A percentile compares a stretch with the other conserved stretches of the same genome.
Conservation (phyloP, 2,329 filamentous ascomycete genomes). For the Lachnellula willkommii region DNA sequence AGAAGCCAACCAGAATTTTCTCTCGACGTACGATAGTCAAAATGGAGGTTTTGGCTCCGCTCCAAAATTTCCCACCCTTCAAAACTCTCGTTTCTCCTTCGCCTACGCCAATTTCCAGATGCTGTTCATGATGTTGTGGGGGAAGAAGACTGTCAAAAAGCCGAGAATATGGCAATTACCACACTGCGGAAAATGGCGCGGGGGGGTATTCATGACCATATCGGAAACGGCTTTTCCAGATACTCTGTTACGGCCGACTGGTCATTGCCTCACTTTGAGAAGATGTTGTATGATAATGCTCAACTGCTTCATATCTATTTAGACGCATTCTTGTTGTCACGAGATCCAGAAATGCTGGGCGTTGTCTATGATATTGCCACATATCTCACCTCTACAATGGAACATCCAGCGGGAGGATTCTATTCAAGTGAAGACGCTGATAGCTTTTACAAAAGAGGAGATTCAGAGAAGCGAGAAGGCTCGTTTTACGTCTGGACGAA, state of each 20-base stretch:
- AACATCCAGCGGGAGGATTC: slow-evolving; percentile 66
- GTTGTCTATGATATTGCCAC: slow-evolving; percentile 76
- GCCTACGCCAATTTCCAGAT: slow-evolving; percentile 63
- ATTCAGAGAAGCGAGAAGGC: slow-evolving; percentile 79
- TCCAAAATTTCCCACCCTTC: slow-evolving; percentile 86
- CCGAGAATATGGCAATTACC: slow-evolving; percentile 71
- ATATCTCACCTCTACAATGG: slow-evolving; percentile 76
- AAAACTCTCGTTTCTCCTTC: slow-evolving; percentile 77
- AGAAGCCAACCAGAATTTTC: slow-evolving; percentile 79
- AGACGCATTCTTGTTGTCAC: slow-evolving; percentile 65
- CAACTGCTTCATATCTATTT: slow-evolving; percentile 79
- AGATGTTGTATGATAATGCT: slow-evolving; percentile 90
- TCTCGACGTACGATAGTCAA: slow-evolving; percentile 69
- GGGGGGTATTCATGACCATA: slow-evolving; percentile 67
- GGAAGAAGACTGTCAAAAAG: slow-evolving; percentile 65
- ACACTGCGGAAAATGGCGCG: slow-evolving; percentile 75
- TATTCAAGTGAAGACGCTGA: slow-evolving; percentile 88
- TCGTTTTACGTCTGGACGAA: slow-evolving; percentile 93
- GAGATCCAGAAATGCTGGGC: slow-evolving; percentile 65
- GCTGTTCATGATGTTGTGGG: slow-evolving; percentile 86
- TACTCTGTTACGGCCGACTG: slow-evolving; percentile 91
- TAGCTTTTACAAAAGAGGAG: slow-evolving; percentile 67
- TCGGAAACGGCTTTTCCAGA: slow-evolving; percentile 73
- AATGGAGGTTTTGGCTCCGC: slow-evolving; percentile 75
- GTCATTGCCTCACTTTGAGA: slow-evolving; percentile 94